Evolutionary conservation across 139 green algal genomes (phyloP).

Genomic region (Coelastrella sp.): DNA sequence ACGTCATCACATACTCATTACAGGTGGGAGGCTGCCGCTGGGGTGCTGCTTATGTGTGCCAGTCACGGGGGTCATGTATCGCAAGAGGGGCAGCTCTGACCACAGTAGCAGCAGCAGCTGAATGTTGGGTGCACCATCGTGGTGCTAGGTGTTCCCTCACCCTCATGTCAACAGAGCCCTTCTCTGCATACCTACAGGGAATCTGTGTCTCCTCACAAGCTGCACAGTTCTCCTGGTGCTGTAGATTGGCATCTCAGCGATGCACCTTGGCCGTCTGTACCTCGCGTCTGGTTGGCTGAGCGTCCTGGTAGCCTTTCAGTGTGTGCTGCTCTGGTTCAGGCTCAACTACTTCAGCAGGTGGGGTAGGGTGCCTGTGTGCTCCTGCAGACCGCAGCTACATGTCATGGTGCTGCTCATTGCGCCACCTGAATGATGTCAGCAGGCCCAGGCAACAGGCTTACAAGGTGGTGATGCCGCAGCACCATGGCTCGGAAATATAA

Average conservation of each 20-base stretch:
- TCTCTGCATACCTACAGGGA: neutral
- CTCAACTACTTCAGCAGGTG: constrained; percentile 48
- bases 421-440: no score
- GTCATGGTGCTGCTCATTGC: no score
- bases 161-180: neutral
- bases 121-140: no score
- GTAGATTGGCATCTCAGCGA: constrained; percentile 61
- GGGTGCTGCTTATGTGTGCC: neutral
- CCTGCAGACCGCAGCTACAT: no score
- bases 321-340: constrained; percentile 63
- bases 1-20: constrained; percentile 32
- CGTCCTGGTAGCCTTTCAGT: constrained; percentile 55
- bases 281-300: constrained; percentile 53
- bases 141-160: no score
- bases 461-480: no score
- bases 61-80: neutral
- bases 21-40: neutral
- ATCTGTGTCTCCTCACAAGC: neutral
- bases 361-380: neutral
- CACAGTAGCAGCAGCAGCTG: neutral
- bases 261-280: constrained; percentile 58
- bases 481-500: no score
- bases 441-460: no score
- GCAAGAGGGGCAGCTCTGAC: neutral
- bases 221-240: neutral